Evolutionary conservation across 2,329 filamentous ascomycete genomes (phyloP), one percentile per base, ranked within the genome.

Genomic region (Cylindrodendrum hubeiense): DNA sequence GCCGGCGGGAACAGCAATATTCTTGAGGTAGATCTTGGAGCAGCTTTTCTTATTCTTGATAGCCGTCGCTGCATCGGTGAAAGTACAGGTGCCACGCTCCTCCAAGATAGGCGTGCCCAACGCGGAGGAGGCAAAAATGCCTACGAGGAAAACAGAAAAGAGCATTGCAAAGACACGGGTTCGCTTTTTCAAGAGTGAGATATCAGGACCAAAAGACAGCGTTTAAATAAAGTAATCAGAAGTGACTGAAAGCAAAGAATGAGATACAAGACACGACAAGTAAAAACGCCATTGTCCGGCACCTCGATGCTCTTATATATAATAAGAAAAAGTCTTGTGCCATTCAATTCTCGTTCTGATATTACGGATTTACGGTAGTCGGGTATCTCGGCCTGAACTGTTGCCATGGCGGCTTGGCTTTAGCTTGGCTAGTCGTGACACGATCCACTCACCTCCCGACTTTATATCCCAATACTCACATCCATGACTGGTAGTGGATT

Each of bases 1-100:
- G 21, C 87, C 87, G 8, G 87, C 83, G 5, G 88, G 88, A 13
- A 90, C 88, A 19, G 78, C 78, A 49, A 90, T 83, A 69, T 82
- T 80, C 64, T 81, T 82, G 21, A 90, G 79, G 24, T 84, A 75
- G 67, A 90, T 89, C 47, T 79, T 83, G 17, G 85, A 79, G 77
- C 89, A 91, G 66, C 69, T 61, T 17, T 80, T 80, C 77, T 87
- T 87, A 71, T 80, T 80, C 63, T 80, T 80, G 63, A 78, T 83
- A 50, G 84, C 85, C 5, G 80, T 72, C 4, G 82, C 79, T 53
- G 85, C 83, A 58, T 83, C 81, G 43, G 82, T 87, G 74, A 90
- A 89, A 17, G 86, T 89, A 77, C 88, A 90, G 60, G 68, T 65
- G 10, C 71, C 15, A n/a, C 69, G 74, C n/a, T 63, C 37, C 51